These are phyloP conservation scores for Pseudevernia furfuracea DNA, from an alignment of 495 filamentous ascomycete genomes.

Conservation along the genomic window DNA sequence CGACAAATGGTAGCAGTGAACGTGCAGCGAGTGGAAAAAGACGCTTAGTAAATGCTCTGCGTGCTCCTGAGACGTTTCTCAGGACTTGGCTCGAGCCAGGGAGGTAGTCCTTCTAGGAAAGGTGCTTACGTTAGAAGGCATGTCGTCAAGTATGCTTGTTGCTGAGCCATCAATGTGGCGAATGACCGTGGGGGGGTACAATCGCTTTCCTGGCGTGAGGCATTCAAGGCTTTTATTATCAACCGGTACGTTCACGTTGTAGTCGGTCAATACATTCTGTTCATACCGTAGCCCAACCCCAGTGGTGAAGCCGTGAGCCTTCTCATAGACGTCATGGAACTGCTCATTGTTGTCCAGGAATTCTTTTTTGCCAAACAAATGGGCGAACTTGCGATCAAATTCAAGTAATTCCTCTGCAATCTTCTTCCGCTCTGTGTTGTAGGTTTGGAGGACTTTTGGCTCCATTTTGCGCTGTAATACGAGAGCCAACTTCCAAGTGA, in stretches of 20 bases:
- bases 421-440: conserved; percentile 59
- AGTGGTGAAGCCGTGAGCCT: conserved; percentile 1
- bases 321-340: not conserved
- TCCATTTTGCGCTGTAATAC: conserved; percentile 56
- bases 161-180: conserved; percentile 3
- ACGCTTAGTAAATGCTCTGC: no score
- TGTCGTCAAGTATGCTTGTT: not conserved
- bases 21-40: no score
- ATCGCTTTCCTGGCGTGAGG: conserved; percentile 1
- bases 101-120: no score
- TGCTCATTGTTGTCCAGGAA: not conserved
- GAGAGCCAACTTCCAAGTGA: conserved; percentile 77
- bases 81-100: no score
- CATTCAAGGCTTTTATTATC: not conserved
- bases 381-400: conserved; percentile 48
- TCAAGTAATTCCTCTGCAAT: conserved; percentile 64
- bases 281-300: not conserved
- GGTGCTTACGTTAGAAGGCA: conserved; percentile 5
- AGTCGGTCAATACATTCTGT: not conserved
- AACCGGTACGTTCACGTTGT: not conserved
- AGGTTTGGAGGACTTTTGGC: conserved; percentile 57
- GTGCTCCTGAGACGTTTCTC: no score
- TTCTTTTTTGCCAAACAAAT: conserved; percentile 1
- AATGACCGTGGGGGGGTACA: not conserved
- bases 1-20: no score